These are phyloP conservation scores for Ceratocystis albifundus DNA, from an alignment of 2,329 filamentous ascomycete species.

Conservation along the genomic window DNA sequence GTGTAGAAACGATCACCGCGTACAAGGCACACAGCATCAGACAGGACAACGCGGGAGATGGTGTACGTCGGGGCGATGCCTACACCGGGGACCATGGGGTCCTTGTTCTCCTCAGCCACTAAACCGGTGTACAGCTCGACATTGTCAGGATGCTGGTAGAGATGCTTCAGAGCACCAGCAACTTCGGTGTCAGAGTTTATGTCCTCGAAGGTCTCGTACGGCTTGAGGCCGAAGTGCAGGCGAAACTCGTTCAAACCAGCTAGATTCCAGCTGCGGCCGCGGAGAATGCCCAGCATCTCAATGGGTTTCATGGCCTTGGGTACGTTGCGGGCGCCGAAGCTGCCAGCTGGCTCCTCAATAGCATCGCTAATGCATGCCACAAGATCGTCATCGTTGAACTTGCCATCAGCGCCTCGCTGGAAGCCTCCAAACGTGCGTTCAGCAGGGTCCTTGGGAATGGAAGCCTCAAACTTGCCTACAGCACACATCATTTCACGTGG, in stretches of 20 bases:
- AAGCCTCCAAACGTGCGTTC: slow-evolving; percentile 58
- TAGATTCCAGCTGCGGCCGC: slow-evolving; percentile 64
- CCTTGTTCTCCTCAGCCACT: slow-evolving; percentile 63
- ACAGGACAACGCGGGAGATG: slow-evolving; percentile 63
- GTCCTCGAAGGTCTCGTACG: slow-evolving; percentile 66
- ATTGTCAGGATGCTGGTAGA: slow-evolving; percentile 68
- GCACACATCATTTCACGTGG: slow-evolving; percentile 50
- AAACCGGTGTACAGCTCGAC: slow-evolving; percentile 74
- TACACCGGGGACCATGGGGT: slow-evolving; percentile 60
- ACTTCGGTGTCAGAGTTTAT: slow-evolving; percentile 69
- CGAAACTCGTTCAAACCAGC: slow-evolving; percentile 76
- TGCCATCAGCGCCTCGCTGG: slow-evolving; percentile 52
- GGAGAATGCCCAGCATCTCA: slow-evolving; percentile 70
- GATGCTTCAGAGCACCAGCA: slow-evolving; percentile 49
- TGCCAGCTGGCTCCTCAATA: slow-evolving; percentile 68
- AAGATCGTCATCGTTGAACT: slow-evolving; percentile 64
- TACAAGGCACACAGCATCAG: slow-evolving; percentile 67
- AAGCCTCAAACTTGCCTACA: slow-evolving; percentile 50
- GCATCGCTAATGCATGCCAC: slow-evolving; percentile 55
- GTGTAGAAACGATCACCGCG: slow-evolving; percentile 72
- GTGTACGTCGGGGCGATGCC: slow-evolving; percentile 67
- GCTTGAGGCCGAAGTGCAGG: slow-evolving; percentile 66
- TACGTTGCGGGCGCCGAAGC: slow-evolving; percentile 62
- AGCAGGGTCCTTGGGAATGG: slow-evolving; percentile 53
- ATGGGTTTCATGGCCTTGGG: slow-evolving; percentile 62